A percentile compares a stretch with the other conserved stretches of the same genome.
Evolutionary conservation across 75 land plant genomes (phyloP).

Genomic region (Azolla pinnata): DNA sequence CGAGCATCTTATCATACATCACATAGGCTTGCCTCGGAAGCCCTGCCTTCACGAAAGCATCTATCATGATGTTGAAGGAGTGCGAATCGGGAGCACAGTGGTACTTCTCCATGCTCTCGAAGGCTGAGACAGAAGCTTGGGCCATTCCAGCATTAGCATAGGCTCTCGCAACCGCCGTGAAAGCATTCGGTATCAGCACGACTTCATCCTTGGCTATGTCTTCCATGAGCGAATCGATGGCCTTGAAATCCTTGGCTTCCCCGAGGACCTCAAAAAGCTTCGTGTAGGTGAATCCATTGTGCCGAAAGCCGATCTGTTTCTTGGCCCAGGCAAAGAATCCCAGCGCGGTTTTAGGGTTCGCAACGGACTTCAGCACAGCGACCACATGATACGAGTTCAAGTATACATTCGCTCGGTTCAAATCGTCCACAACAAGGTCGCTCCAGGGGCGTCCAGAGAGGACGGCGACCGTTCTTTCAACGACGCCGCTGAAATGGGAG

Average conservation of each 20-base stretch:
- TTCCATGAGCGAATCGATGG: background rate
- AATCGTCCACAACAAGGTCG: background rate
- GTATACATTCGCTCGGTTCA: background rate
- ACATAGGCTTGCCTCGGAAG: conserved; percentile 31
- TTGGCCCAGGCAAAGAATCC: conserved; percentile 1
- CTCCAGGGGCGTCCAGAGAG: background rate
- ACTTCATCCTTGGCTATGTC: background rate
- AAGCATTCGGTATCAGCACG: background rate
- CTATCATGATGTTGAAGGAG: background rate
- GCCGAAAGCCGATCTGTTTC: background rate
- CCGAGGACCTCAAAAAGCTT: conserved; percentile 6
- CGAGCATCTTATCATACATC: conserved; percentile 39
- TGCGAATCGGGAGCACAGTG: background rate
- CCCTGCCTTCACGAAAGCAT: conserved; percentile 14
- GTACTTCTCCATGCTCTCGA: background rate
- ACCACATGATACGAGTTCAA: conserved; percentile 3
- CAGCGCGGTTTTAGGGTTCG: background rate
- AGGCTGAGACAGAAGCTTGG: background rate
- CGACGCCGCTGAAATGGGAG: background rate
- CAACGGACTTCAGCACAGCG: background rate
- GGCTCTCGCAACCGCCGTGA: conserved; percentile 2
- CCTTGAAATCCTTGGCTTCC: background rate
- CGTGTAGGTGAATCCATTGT: conserved; percentile 3
- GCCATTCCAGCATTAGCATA: background rate
- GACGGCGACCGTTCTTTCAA: background rate